Conservation (phyloP, 768 basidiomycete species). For the Imleria badia region DNA sequence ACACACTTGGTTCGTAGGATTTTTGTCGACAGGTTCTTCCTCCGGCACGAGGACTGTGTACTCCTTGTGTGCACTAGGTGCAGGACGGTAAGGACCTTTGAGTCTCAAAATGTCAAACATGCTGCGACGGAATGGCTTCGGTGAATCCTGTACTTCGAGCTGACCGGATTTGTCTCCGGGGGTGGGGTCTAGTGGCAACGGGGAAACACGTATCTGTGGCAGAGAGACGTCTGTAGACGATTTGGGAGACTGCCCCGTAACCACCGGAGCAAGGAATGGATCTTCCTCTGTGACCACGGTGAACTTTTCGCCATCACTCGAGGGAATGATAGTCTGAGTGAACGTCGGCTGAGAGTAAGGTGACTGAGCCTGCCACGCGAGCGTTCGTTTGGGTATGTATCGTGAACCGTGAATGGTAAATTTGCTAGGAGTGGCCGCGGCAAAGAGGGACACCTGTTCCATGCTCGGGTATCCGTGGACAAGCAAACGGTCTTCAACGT, state of each 20-base stretch:
- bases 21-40: not conserved
- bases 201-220: slow-evolving; percentile 4
- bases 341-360: not conserved
- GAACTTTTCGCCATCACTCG: slow-evolving; percentile 24
- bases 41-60: not conserved
- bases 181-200: not conserved
- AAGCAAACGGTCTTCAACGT: slow-evolving; percentile 13
- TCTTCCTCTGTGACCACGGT: slow-evolving; percentile 23
- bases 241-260: not conserved
- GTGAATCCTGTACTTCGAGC: not conserved
- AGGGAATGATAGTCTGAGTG: slow-evolving; percentile 18
- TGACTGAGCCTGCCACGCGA: slow-evolving; percentile 13
- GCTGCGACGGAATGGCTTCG: slow-evolving; percentile 20
- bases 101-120: slow-evolving; percentile 25
- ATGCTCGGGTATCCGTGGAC: slow-evolving; percentile 22
- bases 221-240: not conserved
- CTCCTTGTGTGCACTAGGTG: not conserved
- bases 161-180: not conserved
- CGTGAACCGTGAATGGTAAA: slow-evolving; percentile 28
- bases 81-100: slow-evolving; percentile 1
- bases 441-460: slow-evolving; percentile 28
- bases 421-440: slow-evolving; percentile 30
- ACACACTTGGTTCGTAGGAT: not conserved
- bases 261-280: slow-evolving; percentile 17
- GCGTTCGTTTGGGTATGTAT: slow-evolving; percentile 17